Evolutionary conservation across 1,284 basidiomycete species (phyloP).

Genomic region (Papiliotrema nemorosa): DNA sequence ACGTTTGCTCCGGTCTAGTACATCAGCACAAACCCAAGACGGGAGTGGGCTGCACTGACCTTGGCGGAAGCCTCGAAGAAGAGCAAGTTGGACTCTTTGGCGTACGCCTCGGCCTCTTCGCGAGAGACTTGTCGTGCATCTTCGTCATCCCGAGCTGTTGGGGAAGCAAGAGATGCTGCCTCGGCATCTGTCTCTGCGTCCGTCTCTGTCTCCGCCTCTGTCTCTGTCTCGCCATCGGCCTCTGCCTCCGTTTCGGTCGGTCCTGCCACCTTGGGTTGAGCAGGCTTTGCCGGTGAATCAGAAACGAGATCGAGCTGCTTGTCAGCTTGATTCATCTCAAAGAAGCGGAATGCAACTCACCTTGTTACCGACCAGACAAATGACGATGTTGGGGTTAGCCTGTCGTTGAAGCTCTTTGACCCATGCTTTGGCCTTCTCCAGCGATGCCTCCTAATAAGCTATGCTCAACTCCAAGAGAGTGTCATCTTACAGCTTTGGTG

Average conservation of each 20-base stretch:
- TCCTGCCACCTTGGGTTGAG: slow-evolving; percentile 26
- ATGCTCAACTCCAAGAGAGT: neutral
- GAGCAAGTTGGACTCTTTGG: slow-evolving; percentile 82
- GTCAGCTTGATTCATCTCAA: slow-evolving; percentile 1
- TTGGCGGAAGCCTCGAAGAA: slow-evolving; percentile 99
- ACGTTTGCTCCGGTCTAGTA: slow-evolving; percentile 84
- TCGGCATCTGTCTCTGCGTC: slow-evolving; percentile 58
- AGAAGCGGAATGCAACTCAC: slow-evolving; percentile 32
- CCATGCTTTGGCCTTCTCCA: slow-evolving; percentile 99
- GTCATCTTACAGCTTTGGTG: slow-evolving; percentile 56
- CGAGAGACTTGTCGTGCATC: slow-evolving; percentile 78
- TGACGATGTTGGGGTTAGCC: slow-evolving; percentile 98
- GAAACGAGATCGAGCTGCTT: slow-evolving; percentile 75
- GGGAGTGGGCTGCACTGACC: neutral
- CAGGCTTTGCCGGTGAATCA: slow-evolving; percentile 57
- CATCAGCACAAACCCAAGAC: neutral
- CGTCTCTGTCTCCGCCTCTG: slow-evolving; percentile 39
- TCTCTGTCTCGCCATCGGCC: no score
- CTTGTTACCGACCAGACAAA: slow-evolving; percentile 94
- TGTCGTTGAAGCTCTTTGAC: slow-evolving; percentile 99
- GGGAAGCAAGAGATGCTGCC: slow-evolving; percentile 33
- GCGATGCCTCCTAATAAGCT: slow-evolving; percentile 58
- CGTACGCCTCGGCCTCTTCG: slow-evolving; percentile 95
- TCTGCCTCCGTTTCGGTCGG: slow-evolving; percentile 5
- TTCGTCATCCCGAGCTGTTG: slow-evolving; percentile 60